Base-by-base conservation (phyloP, 495 filamentous ascomycete genomes). In the Penicillium coffeae region DNA sequence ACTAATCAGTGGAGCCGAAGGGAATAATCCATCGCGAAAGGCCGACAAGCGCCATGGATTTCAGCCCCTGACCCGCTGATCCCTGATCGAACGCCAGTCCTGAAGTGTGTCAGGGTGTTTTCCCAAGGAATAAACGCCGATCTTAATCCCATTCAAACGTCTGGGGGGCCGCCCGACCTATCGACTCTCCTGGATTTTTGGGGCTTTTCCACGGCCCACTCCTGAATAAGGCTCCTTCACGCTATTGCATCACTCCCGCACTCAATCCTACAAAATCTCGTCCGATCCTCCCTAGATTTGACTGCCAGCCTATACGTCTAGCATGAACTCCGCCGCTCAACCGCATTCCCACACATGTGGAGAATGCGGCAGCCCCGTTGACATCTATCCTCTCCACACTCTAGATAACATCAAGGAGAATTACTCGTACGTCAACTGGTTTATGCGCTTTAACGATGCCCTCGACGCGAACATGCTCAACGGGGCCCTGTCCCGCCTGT, bases 401-500 rank as follows among this genome's bases (percentile, higher is more conserved):
- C 38, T 59, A 19, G 56, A 59, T 32, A 42, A 48, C n/a, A 46
- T 40, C 49, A 42, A 49, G 20, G 9, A 19, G 8, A 50, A 52
- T 18, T 52, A 42, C 20, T 41, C 22, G 19, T 50, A 39, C 45
- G 52, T 59, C 9, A 42, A 52, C n/a, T 59, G 56, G 52, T 18
- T 52, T 20, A 55, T 59, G 56, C 62, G 60, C 8, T 77, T 78
- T 33, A 69, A 79, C 46, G 72, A 78, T 32, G 65, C 77, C 10
- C 60, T 79, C 0, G 74, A 76, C 20, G 59, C 74, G 2, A 58
- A 71, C 14, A 70, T 67, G 27, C 57, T 76, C 39, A 68, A 64
- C 13, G n/a, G 39, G n/a, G 51, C 71, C 2, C 52, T 78, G 0
- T 61, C 62, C 9, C 62, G 44, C 16, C 54, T 78, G 16, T 52